These are phyloP conservation scores for Sphaerulina musiva DNA, from an alignment of 2,329 filamentous ascomycete genomes.

Conservation along the genomic window DNA sequence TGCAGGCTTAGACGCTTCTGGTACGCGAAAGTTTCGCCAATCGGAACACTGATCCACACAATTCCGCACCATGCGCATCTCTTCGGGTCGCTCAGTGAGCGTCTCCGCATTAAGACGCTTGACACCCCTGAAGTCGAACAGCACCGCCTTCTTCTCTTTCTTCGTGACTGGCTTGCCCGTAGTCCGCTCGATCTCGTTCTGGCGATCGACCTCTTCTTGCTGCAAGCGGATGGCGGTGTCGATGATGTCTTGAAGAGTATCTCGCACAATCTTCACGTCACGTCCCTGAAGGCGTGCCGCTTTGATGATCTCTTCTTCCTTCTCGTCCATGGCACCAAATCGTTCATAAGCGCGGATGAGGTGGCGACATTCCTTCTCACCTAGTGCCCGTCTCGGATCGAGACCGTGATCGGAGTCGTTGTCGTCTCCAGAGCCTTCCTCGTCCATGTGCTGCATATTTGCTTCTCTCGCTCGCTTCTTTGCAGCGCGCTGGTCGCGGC, in stretches of 20 bases:
- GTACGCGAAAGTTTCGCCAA: constrained; percentile 73
- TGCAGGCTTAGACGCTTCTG: constrained; percentile 85
- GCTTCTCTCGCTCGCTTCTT: constrained; percentile 65
- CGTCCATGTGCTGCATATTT: constrained; percentile 51
- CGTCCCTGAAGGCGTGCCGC: constrained; percentile 80
- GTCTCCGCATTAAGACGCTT: constrained; percentile 96
- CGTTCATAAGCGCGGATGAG: constrained; percentile 85
- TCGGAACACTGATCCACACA: constrained; percentile 61
- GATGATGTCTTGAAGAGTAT: constrained; percentile 69
- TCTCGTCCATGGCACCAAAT: constrained; percentile 84
- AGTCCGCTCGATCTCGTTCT: constrained; percentile 60
- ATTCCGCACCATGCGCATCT: constrained; percentile 76
- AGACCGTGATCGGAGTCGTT: constrained; percentile 46
- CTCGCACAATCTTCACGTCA: constrained; percentile 70
- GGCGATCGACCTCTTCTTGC: constrained; percentile 62
- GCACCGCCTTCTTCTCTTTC: constrained; percentile 93
- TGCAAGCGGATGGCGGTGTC: constrained; percentile 64
- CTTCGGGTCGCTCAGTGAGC: constrained; percentile 80
- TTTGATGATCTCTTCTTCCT: constrained; percentile 75
- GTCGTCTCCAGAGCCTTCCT: constrained; percentile 46
- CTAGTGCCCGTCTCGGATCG: constrained; percentile 83
- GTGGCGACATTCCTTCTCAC: constrained; percentile 87
- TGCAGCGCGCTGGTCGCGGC: constrained; percentile 58
- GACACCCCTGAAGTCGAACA: constrained; percentile 89
- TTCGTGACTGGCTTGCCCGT: constrained; percentile 79